phyloP scores from a whole-genome alignment of 2,329 filamentous ascomycete species.

The Curvularia sp. region DNA sequence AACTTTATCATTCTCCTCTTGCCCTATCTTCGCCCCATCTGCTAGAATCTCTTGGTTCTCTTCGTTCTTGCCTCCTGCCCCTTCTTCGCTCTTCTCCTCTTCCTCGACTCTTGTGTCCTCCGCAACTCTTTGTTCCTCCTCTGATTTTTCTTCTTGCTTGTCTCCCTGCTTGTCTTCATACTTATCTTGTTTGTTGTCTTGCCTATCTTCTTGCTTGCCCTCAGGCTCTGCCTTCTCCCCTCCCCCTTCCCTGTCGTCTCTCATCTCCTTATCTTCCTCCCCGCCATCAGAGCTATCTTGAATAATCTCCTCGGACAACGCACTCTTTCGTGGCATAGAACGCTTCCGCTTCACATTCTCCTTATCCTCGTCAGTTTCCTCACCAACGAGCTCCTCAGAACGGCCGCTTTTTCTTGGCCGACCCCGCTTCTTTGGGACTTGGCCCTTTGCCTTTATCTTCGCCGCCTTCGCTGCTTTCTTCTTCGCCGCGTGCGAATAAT shows the following conservation, averaged over 20 bases:
- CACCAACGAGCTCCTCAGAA: conserved; percentile 27
- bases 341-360: conserved; percentile 22
- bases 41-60: neutral
- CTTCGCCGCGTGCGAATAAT: conserved; percentile 33
- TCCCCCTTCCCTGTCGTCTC: neutral
- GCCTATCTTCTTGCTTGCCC: neutral
- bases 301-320: conserved; percentile 29
- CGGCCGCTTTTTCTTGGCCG: conserved; percentile 32
- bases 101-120: neutral
- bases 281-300: conserved; percentile 23
- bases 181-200: neutral
- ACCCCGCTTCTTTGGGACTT: conserved; percentile 27
- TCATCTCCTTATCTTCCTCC: conserved; percentile 4
- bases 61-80: neutral
- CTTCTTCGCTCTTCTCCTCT: neutral
- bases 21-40: neutral
- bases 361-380: conserved; percentile 22
- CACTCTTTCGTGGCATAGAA: conserved; percentile 28
- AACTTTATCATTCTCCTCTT: neutral
- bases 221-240: neutral
- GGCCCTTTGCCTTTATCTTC: conserved; percentile 23
- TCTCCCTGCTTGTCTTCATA: neutral
- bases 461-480: conserved; percentile 31
- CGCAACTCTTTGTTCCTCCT: neutral
- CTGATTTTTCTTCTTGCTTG: neutral